Conservation (phyloP, 2,329 filamentous ascomycete genomes). For the Alternaria postmessia region DNA sequence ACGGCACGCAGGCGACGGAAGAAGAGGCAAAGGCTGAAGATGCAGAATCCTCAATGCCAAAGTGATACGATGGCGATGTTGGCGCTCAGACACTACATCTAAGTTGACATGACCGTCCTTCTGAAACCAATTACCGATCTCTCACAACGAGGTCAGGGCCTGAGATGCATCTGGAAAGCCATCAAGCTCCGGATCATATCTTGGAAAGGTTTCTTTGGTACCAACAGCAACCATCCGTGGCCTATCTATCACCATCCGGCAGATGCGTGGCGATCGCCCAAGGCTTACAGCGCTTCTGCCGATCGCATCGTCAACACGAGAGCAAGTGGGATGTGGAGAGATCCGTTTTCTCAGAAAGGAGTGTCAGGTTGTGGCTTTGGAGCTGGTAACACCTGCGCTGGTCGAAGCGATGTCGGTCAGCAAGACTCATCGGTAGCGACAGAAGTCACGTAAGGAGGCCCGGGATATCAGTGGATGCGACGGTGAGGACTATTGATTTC, state of each 20-base stretch:
- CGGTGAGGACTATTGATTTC: neutral
- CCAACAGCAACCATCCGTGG: neutral
- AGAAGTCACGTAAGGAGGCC: neutral
- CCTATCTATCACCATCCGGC: neutral
- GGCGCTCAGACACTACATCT: neutral
- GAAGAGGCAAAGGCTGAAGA: neutral
- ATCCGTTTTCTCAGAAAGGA: neutral
- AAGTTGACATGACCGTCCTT: neutral
- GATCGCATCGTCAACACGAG: neutral
- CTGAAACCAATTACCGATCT: neutral
- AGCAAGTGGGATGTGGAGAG: neutral
- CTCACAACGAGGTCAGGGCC: neutral
- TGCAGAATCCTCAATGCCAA: constrained; percentile 7
- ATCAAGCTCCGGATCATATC: neutral
- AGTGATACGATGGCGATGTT: neutral
- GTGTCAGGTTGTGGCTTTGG: neutral
- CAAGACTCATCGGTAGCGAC: neutral
- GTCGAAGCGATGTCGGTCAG: neutral
- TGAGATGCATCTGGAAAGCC: neutral
- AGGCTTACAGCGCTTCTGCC: neutral
- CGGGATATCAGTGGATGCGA: neutral
- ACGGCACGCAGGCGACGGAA: constrained; percentile 15
- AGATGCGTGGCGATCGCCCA: neutral
- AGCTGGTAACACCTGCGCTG: neutral
- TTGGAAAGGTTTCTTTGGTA: neutral